Evolutionary conservation across 257 asterid species (phyloP), one percentile per base, ranked within the genome.

Genomic region (Lantana camara): DNA sequence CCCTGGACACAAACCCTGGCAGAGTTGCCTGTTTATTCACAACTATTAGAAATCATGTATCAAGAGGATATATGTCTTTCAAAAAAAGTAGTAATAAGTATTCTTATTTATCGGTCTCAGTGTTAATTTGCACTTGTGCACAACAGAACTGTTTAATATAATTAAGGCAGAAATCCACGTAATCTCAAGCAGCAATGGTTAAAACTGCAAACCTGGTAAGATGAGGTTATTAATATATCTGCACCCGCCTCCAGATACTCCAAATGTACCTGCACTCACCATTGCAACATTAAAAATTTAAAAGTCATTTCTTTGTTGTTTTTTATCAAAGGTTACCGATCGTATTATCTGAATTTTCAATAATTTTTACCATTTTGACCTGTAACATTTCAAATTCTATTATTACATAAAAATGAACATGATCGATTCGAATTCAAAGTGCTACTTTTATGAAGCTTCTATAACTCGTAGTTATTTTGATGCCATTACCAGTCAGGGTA

Each of bases 161-260:
- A 30, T 45, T 40, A 32, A 17, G 21, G 17, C 20, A 62, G 17
- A 35, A 5, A n/a, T 55, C 19, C 21, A 54, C 13, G 9, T 35
- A 7, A 10, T 20, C 30, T 48, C 4, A 57, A 13, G 45, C 37
- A 41, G 7, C 13, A 49, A 53, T n/a, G 11, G n/a, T n/a, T 27
- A 27, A 27, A 2, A 5, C 30, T 38, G 16, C 22, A 20, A 17
- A 86, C 96, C 90, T 89, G 95, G 68, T 86, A 89, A 21, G 96
- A 89, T 19, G 95, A 82, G 67, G 93, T 73, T 37, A 86, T 80
- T 52, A 89, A 40, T 54, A 89, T 57, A 74, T 89, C 89, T 23
- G 93, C 95, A 16, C 95, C 96, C 2, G 96, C 90, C 73, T 89
- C 89, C 74, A 89, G 74, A 58, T 82, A 89, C 79, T 89, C 96